Conservation (phyloP, 257 asterid genomes). For the Solanum dulcamara region DNA sequence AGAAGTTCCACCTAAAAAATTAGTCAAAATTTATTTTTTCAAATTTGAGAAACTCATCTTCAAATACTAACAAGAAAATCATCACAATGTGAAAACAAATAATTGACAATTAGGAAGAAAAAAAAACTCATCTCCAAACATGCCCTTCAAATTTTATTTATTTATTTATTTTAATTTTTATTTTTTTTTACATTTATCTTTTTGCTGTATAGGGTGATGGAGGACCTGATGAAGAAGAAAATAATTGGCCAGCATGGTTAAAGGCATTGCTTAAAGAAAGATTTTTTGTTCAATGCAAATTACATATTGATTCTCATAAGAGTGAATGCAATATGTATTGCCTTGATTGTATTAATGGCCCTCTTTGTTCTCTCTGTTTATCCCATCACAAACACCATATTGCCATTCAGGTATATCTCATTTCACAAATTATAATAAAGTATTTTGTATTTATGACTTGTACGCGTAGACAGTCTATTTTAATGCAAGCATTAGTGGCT, state of each 20-base stretch:
- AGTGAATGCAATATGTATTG: constrained; percentile 94
- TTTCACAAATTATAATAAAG: neutral
- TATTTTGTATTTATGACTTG: too few species aligned
- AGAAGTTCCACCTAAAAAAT: too few species aligned
- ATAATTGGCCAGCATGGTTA: constrained; percentile 76
- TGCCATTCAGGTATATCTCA: constrained; percentile 48
- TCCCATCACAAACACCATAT: constrained; percentile 55
- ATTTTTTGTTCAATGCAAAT: constrained; percentile 70
- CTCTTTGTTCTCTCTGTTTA: constrained; percentile 78
- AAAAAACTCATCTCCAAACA: too few species aligned
- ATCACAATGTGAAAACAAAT: too few species aligned
- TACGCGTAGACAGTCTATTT: neutral
- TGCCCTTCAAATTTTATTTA: neutral
- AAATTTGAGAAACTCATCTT: neutral
- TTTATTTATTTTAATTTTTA: neutral
- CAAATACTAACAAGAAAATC: too few species aligned
- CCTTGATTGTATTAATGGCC: constrained; percentile 60
- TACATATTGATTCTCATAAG: constrained; percentile 75
- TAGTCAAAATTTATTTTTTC: too few species aligned
- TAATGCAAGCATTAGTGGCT: neutral
- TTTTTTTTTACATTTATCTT: too few species aligned
- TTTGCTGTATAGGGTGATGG: constrained; percentile 38
- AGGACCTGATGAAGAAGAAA: constrained; percentile 56
- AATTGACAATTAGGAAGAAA: too few species aligned
- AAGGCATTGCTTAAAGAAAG: constrained; percentile 54